Conservation (phyloP, 129 eudicot genomes). For the Pittosporum tobira region DNA sequence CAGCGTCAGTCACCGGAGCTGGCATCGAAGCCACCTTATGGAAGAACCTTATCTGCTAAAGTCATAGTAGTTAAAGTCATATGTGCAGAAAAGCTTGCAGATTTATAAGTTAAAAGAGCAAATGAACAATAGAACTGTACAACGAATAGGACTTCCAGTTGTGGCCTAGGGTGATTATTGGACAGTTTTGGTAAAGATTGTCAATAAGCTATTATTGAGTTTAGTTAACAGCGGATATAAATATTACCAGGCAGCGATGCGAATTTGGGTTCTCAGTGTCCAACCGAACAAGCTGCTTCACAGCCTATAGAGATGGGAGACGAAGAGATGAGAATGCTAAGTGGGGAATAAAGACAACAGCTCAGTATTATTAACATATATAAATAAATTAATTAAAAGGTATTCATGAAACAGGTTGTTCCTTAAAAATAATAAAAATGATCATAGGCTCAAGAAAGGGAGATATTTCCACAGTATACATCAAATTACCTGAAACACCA, state of each 20-base stretch:
- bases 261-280: slow-evolving; percentile 62
- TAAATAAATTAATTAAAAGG: too few species aligned
- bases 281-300: slow-evolving; percentile 62
- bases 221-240: background rate
- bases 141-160: too few species aligned
- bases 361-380: too few species aligned
- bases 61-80: slow-evolving; percentile 2
- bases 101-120: too few species aligned
- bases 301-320: slow-evolving; percentile 25
- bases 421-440: background rate
- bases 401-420: background rate
- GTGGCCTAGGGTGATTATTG: slow-evolving; percentile 1
- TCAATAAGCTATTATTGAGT: background rate
- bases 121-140: background rate
- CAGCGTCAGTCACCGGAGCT: slow-evolving; percentile 69
- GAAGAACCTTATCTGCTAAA: slow-evolving; percentile 70
- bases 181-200: background rate
- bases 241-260: slow-evolving; percentile 68
- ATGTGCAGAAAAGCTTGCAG: background rate
- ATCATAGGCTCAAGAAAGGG: too few species aligned
- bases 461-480: background rate
- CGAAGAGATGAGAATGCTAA: background rate
- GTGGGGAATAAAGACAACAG: background rate
- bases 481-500: slow-evolving; percentile 73
- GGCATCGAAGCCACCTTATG: slow-evolving; percentile 67